Percentiles rank a stretch among this genome's conserved stretches.
Evolutionary conservation across 495 filamentous ascomycete genomes (phyloP).

Genomic region (Aspergillus campestris): DNA sequence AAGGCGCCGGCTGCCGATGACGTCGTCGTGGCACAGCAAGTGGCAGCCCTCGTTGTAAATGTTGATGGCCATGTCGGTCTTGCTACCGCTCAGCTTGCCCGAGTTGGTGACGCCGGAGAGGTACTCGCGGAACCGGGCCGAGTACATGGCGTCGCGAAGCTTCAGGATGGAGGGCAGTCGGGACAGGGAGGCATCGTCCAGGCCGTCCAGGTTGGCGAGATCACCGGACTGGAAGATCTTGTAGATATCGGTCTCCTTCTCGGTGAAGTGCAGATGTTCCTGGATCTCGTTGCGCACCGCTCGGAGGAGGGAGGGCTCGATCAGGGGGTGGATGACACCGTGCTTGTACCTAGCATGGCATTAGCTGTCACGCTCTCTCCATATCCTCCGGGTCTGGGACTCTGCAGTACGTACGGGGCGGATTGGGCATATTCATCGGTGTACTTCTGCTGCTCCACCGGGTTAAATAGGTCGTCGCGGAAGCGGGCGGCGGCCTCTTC

Average conservation of each 20-base stretch:
- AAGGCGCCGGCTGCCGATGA: slow-evolving; percentile 86
- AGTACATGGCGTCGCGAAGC: slow-evolving; percentile 90
- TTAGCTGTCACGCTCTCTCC: slow-evolving; percentile 5
- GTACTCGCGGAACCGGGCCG: slow-evolving; percentile 77
- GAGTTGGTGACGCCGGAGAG: slow-evolving; percentile 76
- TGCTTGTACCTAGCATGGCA: slow-evolving; percentile 61
- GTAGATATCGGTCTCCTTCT: slow-evolving; percentile 99
- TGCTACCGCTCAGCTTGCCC: slow-evolving; percentile 79
- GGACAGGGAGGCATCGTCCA: slow-evolving; percentile 72
- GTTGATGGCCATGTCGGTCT: slow-evolving; percentile 99
- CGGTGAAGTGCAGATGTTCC: slow-evolving; percentile 83
- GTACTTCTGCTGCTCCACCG: slow-evolving; percentile 56
- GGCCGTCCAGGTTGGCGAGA: slow-evolving; percentile 89
- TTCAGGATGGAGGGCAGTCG: slow-evolving; percentile 77
- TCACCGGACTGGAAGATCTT: slow-evolving; percentile 98
- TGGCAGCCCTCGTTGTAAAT: slow-evolving; percentile 95
- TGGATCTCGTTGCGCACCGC: slow-evolving; percentile 83
- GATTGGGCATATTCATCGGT: slow-evolving; percentile 62
- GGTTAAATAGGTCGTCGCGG: slow-evolving; percentile 67
- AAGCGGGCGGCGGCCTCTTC: slow-evolving; percentile 48
- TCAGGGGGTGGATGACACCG: slow-evolving; percentile 73
- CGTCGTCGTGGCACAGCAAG: slow-evolving; percentile 94
- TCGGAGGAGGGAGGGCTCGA: slow-evolving; percentile 72
- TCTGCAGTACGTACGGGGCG: slow-evolving; percentile 45
- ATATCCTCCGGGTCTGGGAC: background rate